Evolutionary conservation across 148 eudicot genomes (phyloP), one percentile per base, ranked within the genome.

Genomic region (Salicornia ramosissima): DNA sequence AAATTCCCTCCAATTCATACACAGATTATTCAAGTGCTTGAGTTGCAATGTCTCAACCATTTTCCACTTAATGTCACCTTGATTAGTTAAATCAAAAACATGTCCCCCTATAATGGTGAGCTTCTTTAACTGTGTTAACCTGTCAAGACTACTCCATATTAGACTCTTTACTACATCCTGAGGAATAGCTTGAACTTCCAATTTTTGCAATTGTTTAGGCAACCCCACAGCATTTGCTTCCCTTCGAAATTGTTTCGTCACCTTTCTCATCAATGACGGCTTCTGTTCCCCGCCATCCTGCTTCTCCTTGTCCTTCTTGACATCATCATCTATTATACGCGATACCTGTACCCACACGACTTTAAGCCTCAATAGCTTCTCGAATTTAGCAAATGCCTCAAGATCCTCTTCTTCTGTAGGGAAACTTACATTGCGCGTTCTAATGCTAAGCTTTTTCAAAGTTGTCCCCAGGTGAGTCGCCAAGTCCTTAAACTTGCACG

Each of bases 61-160:
- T 6, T 59, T 21, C 85, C 80, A 82, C 31, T 34, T 68, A 42
- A 21, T 31, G 30, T 28, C 13, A 2, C 28, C 65, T 34, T 62
- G 45, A 62, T 36, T 16, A 3, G 46, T 75, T 31, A 77, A 71
- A 50, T 71, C 76, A 50, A 34, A 25, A 4, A 86, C 51, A 16
- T 75, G 62, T 5, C 89, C 89, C 4, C 85, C 87, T 52, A 82
- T 81, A 24, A 86, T 73, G 61, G 79, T 83, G 3, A 86, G 74
- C 52, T 81, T 81, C 68, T 61, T 31, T 67, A 86, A 40, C 18
- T 33, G 5, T 69, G 77, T 45, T 25, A 9, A 6, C 69, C 59
- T 0, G 1, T 19, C 10, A 74, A 15, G 11, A 74, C 72, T 12
- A 9, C 69, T 66, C 70, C 55, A 80, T 80, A 86, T 1, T 24